Conservation (phyloP, 208 protist genomes). For the Acanthamoeba castellanii region DNA sequence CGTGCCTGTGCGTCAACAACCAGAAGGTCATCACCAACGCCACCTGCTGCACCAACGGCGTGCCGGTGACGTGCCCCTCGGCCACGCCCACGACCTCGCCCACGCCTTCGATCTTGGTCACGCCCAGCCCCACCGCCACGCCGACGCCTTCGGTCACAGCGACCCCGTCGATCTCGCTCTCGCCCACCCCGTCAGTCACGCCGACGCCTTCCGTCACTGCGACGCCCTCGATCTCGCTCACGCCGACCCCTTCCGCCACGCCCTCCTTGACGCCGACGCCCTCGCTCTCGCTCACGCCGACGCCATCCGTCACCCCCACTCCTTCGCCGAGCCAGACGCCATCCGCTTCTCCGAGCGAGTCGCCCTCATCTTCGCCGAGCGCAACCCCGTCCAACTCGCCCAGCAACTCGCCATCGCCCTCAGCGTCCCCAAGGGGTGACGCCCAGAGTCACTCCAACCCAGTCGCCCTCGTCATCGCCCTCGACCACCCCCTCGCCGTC, state of each 20-base stretch:
- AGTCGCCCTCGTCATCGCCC: neutral
- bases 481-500: neutral
- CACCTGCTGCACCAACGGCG: neutral
- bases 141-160: neutral
- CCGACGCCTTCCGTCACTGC: neutral
- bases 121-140: neutral
- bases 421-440: neutral
- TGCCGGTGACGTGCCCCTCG: neutral
- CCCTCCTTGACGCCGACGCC: neutral
- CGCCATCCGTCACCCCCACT: neutral
- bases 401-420: neutral
- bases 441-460: neutral
- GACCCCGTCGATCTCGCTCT: neutral
- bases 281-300: neutral
- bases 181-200: neutral
- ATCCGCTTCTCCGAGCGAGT: neutral
- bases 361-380: neutral
- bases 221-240: neutral
- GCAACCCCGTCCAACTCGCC: neutral
- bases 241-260: neutral
- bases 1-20: constrained; percentile 1
- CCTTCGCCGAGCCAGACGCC: neutral
- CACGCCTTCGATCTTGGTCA: neutral
- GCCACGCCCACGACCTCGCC: neutral
- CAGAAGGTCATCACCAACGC: constrained; percentile 16